Conservation (phyloP, 768 basidiomycete genomes). For the Termitomyces sp. region DNA sequence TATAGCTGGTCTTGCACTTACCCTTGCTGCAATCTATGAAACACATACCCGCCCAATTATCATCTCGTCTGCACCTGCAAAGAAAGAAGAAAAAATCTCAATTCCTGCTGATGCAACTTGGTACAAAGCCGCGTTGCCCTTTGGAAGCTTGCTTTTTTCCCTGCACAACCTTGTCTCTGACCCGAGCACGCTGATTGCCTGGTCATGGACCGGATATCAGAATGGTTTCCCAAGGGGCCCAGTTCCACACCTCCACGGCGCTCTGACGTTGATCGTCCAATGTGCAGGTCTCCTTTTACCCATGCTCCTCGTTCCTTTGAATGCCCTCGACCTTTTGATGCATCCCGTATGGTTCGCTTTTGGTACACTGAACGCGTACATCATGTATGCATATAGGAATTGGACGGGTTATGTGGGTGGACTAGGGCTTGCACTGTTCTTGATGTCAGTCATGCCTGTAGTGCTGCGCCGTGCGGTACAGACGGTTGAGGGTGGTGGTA, state of each 20-base stretch:
- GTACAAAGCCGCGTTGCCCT: conserved; percentile 40
- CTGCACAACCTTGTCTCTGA: conserved; percentile 72
- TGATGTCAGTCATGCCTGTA: conserved; percentile 57
- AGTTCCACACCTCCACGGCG: conserved; percentile 64
- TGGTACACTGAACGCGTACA: conserved; percentile 46
- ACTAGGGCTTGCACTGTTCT: conserved; percentile 54
- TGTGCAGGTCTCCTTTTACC: conserved; percentile 47
- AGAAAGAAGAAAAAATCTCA: neutral
- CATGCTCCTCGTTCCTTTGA: conserved; percentile 10
- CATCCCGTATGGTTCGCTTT: conserved; percentile 50
- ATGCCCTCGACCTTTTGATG: conserved; percentile 23
- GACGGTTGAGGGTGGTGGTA: conserved; percentile 29
- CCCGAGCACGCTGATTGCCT: conserved; percentile 71
- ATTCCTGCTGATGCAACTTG: conserved; percentile 1
- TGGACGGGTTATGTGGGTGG: conserved; percentile 72
- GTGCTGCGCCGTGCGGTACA: conserved; percentile 44
- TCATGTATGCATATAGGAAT: conserved; percentile 54
- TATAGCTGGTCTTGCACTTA: conserved; percentile 55
- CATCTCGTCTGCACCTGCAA: conserved; percentile 1
- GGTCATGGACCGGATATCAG: conserved; percentile 89
- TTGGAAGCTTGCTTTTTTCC: conserved; percentile 67
- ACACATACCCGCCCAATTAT: conserved; percentile 35
- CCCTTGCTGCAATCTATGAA: conserved; percentile 53
- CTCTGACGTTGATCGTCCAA: conserved; percentile 60
- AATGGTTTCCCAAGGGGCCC: conserved; percentile 59